A percentile compares a stretch with the other conserved stretches of the same genome.
These are phyloP conservation scores for Jacaranda copaia DNA, from an alignment of 257 asterid genomes.

Conservation along the genomic window DNA sequence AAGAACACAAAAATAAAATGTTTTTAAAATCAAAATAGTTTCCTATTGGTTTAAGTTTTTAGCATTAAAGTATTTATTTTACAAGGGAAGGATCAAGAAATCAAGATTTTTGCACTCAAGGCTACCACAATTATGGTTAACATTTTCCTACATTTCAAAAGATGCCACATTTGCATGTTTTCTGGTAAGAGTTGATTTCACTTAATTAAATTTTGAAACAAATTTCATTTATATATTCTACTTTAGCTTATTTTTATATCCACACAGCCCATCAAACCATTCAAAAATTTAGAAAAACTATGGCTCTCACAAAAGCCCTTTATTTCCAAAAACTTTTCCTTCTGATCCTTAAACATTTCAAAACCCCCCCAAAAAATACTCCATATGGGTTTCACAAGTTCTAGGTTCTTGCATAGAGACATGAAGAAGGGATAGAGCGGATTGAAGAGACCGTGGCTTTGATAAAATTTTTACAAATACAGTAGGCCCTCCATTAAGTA, in stretches of 20 bases:
- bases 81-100: too few relatives aligned
- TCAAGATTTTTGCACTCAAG: not conserved
- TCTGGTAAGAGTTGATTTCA: not conserved
- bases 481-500: slow-evolving; percentile 59
- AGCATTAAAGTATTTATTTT: too few relatives aligned
- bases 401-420: slow-evolving; percentile 13
- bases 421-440: slow-evolving; percentile 58
- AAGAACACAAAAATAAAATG: too few relatives aligned
- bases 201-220: not conserved
- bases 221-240: not conserved
- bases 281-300: not conserved
- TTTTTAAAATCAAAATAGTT: too few relatives aligned
- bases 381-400: not conserved
- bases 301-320: slow-evolving; percentile 1
- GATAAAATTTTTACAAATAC: slow-evolving; percentile 56
- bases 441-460: slow-evolving; percentile 46
- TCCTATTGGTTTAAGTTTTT: too few relatives aligned
- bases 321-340: not conserved
- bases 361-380: too few relatives aligned
- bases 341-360: slow-evolving; percentile 13
- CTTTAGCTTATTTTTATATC: too few relatives aligned
- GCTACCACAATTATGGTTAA: not conserved
- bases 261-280: not conserved
- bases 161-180: slow-evolving; percentile 2
- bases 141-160: not conserved